A percentile compares a stretch with the other conserved stretches of the same genome.
These are phyloP conservation scores for Lagerstroemia speciosa DNA, from an alignment of 345 rosid genomes.

Conservation along the genomic window DNA sequence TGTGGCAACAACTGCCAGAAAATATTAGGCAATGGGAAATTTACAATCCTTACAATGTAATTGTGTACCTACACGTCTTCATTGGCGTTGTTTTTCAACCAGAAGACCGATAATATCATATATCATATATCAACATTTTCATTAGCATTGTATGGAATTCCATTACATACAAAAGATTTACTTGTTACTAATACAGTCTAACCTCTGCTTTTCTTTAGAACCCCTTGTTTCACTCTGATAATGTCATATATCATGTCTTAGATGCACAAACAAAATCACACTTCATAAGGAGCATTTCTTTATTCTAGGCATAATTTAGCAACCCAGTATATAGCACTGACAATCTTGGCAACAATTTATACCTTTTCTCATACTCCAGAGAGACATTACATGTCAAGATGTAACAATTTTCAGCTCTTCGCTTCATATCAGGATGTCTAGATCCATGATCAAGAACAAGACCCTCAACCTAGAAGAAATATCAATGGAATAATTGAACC, in stretches of 20 bases:
- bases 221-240: too few species aligned
- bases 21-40: background rate
- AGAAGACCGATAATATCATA: too few species aligned
- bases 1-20: background rate
- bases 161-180: too few species aligned
- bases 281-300: background rate
- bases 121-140: too few species aligned
- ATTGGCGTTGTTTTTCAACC: too few species aligned
- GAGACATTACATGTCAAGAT: constrained; percentile 95
- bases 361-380: constrained; percentile 96
- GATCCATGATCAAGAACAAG: constrained; percentile 98
- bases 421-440: constrained; percentile 98
- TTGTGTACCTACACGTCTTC: too few species aligned
- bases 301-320: background rate
- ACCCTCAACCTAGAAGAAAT: constrained; percentile 65
- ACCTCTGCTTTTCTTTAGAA: too few species aligned
- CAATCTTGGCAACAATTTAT: background rate
- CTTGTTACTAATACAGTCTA: too few species aligned
- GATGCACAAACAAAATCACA: background rate
- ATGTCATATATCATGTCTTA: too few species aligned
- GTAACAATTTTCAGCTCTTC: constrained; percentile 88
- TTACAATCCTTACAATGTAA: too few species aligned
- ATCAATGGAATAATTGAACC: background rate
- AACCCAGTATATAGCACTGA: background rate
- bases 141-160: too few species aligned